These are phyloP conservation scores for Dendrocalamus latiflorus DNA, from an alignment of 202 grass and related monocot genomes.

Conservation along the genomic window DNA sequence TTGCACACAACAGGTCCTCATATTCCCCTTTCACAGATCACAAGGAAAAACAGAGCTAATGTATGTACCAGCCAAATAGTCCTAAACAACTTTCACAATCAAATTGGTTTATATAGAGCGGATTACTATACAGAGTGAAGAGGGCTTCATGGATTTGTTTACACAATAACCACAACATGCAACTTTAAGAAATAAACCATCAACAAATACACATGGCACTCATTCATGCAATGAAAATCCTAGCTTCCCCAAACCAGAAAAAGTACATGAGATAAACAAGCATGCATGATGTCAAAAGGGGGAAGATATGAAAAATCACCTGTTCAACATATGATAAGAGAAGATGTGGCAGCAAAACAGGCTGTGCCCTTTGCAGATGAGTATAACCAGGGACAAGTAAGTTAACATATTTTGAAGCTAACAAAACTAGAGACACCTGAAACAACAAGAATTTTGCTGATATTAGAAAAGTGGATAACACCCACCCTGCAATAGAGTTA, in stretches of 20 bases:
- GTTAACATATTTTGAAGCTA: constrained; percentile 76
- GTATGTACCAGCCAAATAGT: background rate
- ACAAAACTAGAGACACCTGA: constrained; percentile 76
- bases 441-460: constrained; percentile 25
- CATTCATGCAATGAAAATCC: constrained; percentile 9
- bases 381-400: constrained; percentile 98
- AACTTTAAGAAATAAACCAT: background rate
- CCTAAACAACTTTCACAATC: background rate
- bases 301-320: constrained; percentile 32
- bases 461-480: background rate
- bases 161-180: background rate
- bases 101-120: constrained; percentile 3
- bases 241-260: background rate
- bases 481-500: background rate
- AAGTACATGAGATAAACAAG: background rate
- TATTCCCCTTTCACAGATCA: background rate
- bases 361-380: constrained; percentile 94
- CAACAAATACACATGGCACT: background rate
- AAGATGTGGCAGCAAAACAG: constrained; percentile 83
- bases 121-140: background rate
- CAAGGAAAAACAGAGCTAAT: background rate
- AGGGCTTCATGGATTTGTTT: background rate
- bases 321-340: constrained; percentile 95
- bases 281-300: background rate
- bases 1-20: background rate